Evolutionary conservation across 2,329 filamentous ascomycete genomes (phyloP).

Genomic region (Cryphonectria japonica): DNA sequence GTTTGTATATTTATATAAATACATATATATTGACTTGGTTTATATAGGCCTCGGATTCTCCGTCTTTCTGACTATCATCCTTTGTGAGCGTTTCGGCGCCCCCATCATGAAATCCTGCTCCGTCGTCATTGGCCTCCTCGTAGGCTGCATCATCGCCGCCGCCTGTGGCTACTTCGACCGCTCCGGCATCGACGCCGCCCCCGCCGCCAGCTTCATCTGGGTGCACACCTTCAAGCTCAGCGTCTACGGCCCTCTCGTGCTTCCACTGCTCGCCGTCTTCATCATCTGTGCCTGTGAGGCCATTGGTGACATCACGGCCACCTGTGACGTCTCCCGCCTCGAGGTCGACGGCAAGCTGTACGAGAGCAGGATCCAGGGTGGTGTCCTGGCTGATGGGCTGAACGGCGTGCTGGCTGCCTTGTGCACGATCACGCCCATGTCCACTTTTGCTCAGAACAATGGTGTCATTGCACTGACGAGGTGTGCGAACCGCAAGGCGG

Average conservation of each 20-base stretch:
- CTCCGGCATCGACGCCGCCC: conserved; percentile 72
- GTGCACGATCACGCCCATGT: conserved; percentile 80
- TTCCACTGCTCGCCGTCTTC: conserved; percentile 71
- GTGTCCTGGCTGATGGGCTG: conserved; percentile 76
- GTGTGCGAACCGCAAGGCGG: conserved; percentile 79
- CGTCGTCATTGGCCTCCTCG: conserved; percentile 73
- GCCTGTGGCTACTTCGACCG: conserved; percentile 78
- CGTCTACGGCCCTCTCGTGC: conserved; percentile 73
- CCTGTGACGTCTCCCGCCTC: conserved; percentile 77
- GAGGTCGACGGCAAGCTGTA: conserved; percentile 74
- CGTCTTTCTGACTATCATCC: conserved; percentile 77
- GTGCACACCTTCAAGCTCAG: conserved; percentile 74
- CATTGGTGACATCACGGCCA: conserved; percentile 80
- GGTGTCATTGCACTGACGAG: conserved; percentile 81
- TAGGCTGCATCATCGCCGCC: conserved; percentile 78
- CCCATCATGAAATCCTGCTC: conserved; percentile 84
- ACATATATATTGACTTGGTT: neutral
- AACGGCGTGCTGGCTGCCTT: conserved; percentile 76
- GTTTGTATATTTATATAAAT: neutral
- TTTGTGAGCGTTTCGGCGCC: conserved; percentile 79
- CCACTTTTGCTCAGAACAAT: conserved; percentile 82
- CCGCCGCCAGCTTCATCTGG: conserved; percentile 77
- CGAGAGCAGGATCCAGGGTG: conserved; percentile 78
- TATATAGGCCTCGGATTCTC: conserved; percentile 68
- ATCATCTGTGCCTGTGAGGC: conserved; percentile 79